phyloP scores from a whole-genome alignment of 2,329 filamentous ascomycete species.

The Amphichorda felina region DNA sequence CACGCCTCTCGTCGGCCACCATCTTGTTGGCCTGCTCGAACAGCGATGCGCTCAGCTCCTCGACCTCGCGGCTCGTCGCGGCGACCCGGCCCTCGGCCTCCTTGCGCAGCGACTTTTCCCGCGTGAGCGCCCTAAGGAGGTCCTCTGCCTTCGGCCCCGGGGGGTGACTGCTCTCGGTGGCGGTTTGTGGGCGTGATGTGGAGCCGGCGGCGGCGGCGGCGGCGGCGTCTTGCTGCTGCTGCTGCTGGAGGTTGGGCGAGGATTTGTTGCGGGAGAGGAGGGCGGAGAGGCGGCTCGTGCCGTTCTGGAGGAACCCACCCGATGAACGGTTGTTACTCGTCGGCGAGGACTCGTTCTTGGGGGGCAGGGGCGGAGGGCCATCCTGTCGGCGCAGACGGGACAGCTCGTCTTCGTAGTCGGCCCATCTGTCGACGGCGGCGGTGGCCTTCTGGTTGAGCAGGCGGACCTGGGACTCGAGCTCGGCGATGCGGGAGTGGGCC shows the following conservation, averaged over 20 bases:
- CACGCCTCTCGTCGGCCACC: slow-evolving; percentile 66
- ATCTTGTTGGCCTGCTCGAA: slow-evolving; percentile 83
- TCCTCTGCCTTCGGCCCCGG: slow-evolving; percentile 23
- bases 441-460: slow-evolving; percentile 60
- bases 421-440: slow-evolving; percentile 51
- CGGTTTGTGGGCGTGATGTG: no score
- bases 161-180: no score
- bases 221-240: slow-evolving; percentile 1
- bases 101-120: slow-evolving; percentile 54
- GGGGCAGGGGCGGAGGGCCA: slow-evolving; percentile 2
- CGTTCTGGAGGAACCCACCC: slow-evolving; percentile 27
- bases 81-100: slow-evolving; percentile 58
- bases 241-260: slow-evolving; percentile 9
- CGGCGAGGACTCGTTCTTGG: not conserved
- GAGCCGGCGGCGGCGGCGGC: not conserved
- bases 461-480: slow-evolving; percentile 60
- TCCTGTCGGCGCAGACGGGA: slow-evolving; percentile 37
- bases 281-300: slow-evolving; percentile 31
- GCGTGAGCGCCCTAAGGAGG: slow-evolving; percentile 50
- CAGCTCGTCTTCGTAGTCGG: slow-evolving; percentile 74
- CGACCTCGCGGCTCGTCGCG: slow-evolving; percentile 60
- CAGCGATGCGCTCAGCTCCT: slow-evolving; percentile 63
- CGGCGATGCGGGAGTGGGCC: slow-evolving; percentile 49
- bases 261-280: slow-evolving; percentile 33
- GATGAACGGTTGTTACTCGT: not conserved